Evolutionary conservation across 2,329 filamentous ascomycete genomes (phyloP), one percentile per base, ranked within the genome.

Genomic region (Neonectria ditissima): DNA sequence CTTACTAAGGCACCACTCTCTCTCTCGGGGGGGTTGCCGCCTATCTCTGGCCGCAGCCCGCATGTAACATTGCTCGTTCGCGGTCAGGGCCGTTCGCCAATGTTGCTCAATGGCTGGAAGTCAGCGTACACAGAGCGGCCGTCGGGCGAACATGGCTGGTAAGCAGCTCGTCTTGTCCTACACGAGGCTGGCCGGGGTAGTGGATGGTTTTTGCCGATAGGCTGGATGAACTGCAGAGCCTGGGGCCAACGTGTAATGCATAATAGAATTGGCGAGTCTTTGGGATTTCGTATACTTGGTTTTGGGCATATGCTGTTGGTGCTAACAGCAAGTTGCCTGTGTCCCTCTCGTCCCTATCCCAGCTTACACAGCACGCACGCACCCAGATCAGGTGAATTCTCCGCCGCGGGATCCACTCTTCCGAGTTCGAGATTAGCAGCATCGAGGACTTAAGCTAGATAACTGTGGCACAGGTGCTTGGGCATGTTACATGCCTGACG

Each of bases 371-470:
- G 6, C 24, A 26, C 24, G 24, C n/a, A n/a, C n/a, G n/a, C n/a
- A n/a, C 24, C 24, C 24, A 26, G 24, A 26, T 26, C 24, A 26
- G 24, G 24, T 26, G 24, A 26, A 30, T 48, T 48, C 24, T 32
- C 45, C 26, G 45, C 28, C 16, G 45, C 2, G 13, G 26, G 26
- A 16, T 47, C 8, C 45, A 48, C 45, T 48, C n/a, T 48, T 48
- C n/a, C 20, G 26, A 16, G 45, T 48, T n/a, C 44, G 18, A 48
- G 24, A 48, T 48, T 47, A 47, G 44, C 44, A 47, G n/a, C 44
- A 47, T n/a, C 16, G 14, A 28, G 32, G 11, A 28, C 39, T 10
- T n/a, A n/a, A n/a, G n/a, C n/a, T n/a, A n/a, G n/a, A n/a, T 7
- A 47, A 20, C 13, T 14, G 18, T 44, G 41, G 11, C 41, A n/a